phyloP scores from a whole-genome alignment of 106 monocot species.

The Apostasia ramifera region DNA sequence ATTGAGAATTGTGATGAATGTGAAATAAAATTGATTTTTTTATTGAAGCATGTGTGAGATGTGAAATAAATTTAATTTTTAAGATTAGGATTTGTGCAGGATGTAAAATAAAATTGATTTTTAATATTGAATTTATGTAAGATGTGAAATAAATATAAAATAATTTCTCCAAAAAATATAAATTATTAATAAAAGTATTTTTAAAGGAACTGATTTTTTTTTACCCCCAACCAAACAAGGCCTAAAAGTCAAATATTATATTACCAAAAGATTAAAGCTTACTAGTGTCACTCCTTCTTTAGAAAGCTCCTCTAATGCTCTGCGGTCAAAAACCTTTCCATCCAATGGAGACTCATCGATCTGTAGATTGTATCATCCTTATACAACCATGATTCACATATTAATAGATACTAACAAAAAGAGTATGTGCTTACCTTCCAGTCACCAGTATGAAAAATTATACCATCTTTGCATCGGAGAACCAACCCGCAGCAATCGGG shows the following conservation, averaged over 20 bases:
- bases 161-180: too few relatives aligned
- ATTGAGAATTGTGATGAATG: too few relatives aligned
- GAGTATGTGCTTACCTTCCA: conserved; percentile 67
- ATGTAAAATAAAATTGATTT: too few relatives aligned
- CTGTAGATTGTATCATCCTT: conserved; percentile 18
- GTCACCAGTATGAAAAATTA: conserved; percentile 95
- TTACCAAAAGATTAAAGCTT: conserved; percentile 20
- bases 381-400: not conserved
- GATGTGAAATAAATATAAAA: too few relatives aligned
- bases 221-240: too few relatives aligned
- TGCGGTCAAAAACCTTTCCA: conserved; percentile 95
- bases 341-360: conserved; percentile 98
- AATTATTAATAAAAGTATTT: not conserved
- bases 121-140: too few relatives aligned
- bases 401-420: not conserved
- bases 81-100: too few relatives aligned
- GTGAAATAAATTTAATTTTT: too few relatives aligned
- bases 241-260: too few relatives aligned
- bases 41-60: too few relatives aligned
- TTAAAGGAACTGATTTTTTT: not conserved
- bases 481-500: conserved; percentile 99
- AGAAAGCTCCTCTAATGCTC: conserved; percentile 83
- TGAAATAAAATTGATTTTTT: too few relatives aligned
- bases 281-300: conserved; percentile 99
- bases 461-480: conserved; percentile 90